These are phyloP conservation scores for Dryas octopetala DNA, from an alignment of 306 rosid genomes.

Conservation along the genomic window DNA sequence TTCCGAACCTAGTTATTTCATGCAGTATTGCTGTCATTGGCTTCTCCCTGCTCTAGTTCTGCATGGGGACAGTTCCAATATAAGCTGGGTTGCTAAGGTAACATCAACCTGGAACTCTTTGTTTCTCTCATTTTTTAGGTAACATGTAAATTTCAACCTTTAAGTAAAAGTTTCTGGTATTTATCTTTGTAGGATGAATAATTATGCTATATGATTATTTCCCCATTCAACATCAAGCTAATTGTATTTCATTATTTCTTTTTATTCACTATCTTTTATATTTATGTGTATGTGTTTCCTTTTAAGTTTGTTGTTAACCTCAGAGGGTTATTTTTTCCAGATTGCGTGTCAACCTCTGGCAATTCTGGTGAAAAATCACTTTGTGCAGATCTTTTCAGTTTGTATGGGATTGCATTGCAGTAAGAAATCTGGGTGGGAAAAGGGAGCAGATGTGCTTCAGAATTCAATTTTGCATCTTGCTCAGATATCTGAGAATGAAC, in stretches of 20 bases:
- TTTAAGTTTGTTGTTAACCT: constrained; percentile 27
- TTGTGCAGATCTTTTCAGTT: constrained; percentile 70
- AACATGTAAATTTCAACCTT: neutral
- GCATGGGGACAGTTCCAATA: constrained; percentile 56
- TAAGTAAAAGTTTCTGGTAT: constrained; percentile 7
- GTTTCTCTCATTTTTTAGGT: neutral
- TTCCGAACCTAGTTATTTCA: constrained; percentile 71
- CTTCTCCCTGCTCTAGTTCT: constrained; percentile 88
- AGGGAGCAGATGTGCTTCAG: constrained; percentile 70
- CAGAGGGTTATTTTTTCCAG: constrained; percentile 42
- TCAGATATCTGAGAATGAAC: constrained; percentile 70
- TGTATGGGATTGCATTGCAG: constrained; percentile 79
- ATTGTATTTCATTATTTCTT: neutral
- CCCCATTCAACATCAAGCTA: neutral
- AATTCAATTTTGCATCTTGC: constrained; percentile 69
- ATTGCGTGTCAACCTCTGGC: constrained; percentile 67
- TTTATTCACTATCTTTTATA: neutral
- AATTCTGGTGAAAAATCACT: constrained; percentile 61
- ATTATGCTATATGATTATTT: neutral
- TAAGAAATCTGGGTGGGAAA: constrained; percentile 61
- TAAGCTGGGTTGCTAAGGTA: constrained; percentile 80
- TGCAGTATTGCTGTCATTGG: constrained; percentile 83
- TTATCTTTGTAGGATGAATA: neutral
- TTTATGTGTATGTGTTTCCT: constrained; percentile 1
- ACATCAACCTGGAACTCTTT: constrained; percentile 20